Conservation (phyloP, 306 rosid genomes). For the Quercus parvula region DNA sequence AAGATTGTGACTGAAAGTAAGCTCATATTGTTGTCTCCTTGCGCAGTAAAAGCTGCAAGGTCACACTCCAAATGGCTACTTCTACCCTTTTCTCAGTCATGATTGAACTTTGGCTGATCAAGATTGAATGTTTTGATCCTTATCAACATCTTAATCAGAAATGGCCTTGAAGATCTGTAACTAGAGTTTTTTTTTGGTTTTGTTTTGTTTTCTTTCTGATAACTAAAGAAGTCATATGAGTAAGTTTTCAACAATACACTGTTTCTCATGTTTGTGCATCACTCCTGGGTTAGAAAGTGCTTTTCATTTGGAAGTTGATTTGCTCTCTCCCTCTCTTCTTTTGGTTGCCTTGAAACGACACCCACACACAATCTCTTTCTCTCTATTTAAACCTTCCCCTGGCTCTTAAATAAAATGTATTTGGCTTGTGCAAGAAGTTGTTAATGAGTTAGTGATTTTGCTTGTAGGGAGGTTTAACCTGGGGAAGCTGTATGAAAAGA, state of each 20-base stretch:
- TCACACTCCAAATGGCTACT: neutral
- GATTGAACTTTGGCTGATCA: neutral
- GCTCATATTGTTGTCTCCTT: neutral
- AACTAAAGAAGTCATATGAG: neutral
- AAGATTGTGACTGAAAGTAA: neutral
- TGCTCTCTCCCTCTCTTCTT: neutral
- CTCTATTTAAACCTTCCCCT: neutral
- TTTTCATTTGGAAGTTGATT: neutral
- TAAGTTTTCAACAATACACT: neutral
- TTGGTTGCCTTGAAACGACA: neutral
- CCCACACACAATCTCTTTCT: too few relatives aligned
- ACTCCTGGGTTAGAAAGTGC: neutral
- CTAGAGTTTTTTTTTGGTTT: neutral
- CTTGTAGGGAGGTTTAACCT: conserved; percentile 72
- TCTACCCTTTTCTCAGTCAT: neutral
- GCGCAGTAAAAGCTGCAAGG: neutral
- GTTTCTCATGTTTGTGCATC: neutral
- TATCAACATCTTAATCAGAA: neutral
- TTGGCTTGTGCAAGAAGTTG: conserved; percentile 9
- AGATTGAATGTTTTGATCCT: neutral
- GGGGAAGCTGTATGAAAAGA: conserved; percentile 88
- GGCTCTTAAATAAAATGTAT: neutral
- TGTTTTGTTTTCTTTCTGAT: too few relatives aligned
- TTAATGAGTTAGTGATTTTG: conserved; percentile 23
- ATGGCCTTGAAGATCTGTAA: neutral